Conservation (phyloP, 768 basidiomycete genomes). For the Suillus fuscotomentosus region DNA sequence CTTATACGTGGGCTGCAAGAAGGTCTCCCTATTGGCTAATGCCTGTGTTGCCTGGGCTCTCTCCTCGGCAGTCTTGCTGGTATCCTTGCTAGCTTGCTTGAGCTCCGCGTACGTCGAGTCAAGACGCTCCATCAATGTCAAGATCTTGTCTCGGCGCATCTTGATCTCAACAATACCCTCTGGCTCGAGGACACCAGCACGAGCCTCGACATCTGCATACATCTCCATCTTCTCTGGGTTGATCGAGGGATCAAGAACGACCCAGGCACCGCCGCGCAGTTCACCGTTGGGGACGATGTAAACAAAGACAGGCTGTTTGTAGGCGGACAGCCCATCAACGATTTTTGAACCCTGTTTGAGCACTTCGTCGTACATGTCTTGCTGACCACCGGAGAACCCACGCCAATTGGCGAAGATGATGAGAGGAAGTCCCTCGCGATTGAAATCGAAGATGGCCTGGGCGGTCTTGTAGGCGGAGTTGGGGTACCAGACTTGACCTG, state of each 20-base stretch:
- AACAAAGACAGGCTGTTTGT: constrained; percentile 97
- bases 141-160: constrained; percentile 92
- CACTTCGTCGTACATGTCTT: constrained; percentile 98
- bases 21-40: constrained; percentile 72
- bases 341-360: constrained; percentile 98
- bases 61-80: constrained; percentile 70
- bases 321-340: constrained; percentile 94
- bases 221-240: constrained; percentile 98
- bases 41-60: constrained; percentile 66
- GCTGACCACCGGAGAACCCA: constrained; percentile 99
- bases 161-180: constrained; percentile 98
- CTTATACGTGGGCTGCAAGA: constrained; percentile 87
- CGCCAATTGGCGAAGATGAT: constrained; percentile 99
- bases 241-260: constrained; percentile 97
- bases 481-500: constrained; percentile 99
- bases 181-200: constrained; percentile 95
- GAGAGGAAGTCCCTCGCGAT: constrained; percentile 93
- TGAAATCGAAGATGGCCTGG: constrained; percentile 98
- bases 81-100: constrained; percentile 79
- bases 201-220: constrained; percentile 95
- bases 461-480: constrained; percentile 99
- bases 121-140: constrained; percentile 89
- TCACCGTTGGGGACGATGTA: constrained; percentile 99
- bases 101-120: constrained; percentile 79
- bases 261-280: constrained; percentile 98